phyloP scores from a whole-genome alignment of 116 monocot genomes.

The Phalaenopsis hybrid region DNA sequence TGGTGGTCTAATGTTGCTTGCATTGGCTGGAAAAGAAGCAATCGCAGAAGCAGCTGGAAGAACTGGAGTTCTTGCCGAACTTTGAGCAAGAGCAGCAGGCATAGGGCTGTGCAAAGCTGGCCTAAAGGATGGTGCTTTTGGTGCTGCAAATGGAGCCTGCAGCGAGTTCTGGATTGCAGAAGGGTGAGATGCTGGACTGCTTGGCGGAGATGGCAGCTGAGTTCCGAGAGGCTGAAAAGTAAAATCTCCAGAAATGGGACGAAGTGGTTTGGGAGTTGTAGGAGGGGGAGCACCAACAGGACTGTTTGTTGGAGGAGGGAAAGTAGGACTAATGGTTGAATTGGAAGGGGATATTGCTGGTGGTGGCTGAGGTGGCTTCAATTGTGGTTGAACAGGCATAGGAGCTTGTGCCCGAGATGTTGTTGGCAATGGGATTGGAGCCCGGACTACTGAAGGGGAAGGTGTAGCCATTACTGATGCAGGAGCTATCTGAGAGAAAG shows the following conservation, averaged over 20 bases:
- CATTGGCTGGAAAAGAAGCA: too few relatives aligned
- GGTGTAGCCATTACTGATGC: neutral
- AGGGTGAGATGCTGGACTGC: conserved; percentile 8
- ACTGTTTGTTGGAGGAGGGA: conserved; percentile 18
- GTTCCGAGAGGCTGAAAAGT: conserved; percentile 65
- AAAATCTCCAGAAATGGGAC: conserved; percentile 52
- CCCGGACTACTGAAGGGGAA: neutral
- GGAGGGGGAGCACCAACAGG: conserved; percentile 10
- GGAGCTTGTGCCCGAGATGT: conserved; percentile 12
- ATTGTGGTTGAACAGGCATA: neutral
- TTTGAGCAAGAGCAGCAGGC: conserved; percentile 9
- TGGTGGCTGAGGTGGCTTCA: conserved; percentile 18
- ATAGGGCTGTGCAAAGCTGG: conserved; percentile 36
- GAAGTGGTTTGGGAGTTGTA: conserved; percentile 35
- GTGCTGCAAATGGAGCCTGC: conserved; percentile 11
- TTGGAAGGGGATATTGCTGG: conserved; percentile 9
- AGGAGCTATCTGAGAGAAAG: neutral
- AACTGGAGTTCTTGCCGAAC: neutral
- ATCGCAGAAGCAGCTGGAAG: too few relatives aligned
- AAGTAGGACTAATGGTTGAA: conserved; percentile 16
- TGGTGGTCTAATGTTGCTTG: too few relatives aligned
- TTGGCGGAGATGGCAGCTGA: conserved; percentile 20
- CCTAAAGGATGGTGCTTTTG: conserved; percentile 41
- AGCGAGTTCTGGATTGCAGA: conserved; percentile 9
- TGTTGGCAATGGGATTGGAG: neutral